Evolutionary conservation across 2,329 filamentous ascomycete species (phyloP).

Genomic region (Ophiostoma sp.): DNA sequence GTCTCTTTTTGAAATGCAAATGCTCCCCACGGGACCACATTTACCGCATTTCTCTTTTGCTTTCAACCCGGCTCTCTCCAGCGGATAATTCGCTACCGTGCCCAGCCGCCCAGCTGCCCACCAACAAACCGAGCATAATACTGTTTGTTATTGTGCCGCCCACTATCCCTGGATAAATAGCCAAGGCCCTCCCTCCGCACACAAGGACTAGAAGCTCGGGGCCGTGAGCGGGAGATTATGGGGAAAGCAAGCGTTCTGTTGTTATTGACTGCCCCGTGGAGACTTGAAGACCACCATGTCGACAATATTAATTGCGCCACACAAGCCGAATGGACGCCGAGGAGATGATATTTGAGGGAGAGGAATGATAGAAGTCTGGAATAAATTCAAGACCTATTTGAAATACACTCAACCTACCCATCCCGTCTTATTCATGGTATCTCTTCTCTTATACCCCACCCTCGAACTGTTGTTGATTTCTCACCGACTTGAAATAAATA

Average conservation of each 20-base stretch:
- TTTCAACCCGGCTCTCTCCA: background rate
- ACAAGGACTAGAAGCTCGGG: background rate
- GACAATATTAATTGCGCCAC: background rate
- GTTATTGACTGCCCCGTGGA: background rate
- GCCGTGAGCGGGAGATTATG: background rate
- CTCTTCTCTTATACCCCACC: background rate
- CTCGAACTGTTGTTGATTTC: background rate
- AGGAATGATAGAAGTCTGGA: background rate
- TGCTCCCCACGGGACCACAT: background rate
- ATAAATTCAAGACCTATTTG: background rate
- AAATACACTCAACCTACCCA: background rate
- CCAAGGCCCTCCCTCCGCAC: background rate
- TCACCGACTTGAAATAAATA: background rate
- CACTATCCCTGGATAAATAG: slow-evolving; percentile 7
- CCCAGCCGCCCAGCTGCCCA: background rate
- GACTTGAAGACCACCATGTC: background rate
- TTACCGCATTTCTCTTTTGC: background rate
- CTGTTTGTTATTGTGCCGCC: background rate
- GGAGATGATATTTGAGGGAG: background rate
- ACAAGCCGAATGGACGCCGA: background rate
- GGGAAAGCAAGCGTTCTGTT: background rate
- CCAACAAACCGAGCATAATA: background rate
- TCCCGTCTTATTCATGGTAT: background rate
- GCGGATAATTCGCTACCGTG: background rate
- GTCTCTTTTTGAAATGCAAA: background rate